These are phyloP conservation scores for Mucuna pruriens DNA, from an alignment of 306 rosid genomes.

Conservation along the genomic window DNA sequence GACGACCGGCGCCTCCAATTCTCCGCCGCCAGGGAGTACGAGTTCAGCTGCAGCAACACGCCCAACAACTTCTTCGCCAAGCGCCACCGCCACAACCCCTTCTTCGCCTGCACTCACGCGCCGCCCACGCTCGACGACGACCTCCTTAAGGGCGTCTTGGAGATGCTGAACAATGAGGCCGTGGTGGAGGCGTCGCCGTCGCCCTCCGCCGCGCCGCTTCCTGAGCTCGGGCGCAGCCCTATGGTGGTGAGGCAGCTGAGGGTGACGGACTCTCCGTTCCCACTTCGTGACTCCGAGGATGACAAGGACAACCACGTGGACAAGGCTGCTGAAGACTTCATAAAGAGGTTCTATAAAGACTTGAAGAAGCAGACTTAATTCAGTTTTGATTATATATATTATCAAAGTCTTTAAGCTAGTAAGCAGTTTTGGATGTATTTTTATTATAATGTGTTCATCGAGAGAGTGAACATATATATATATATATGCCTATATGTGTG, in stretches of 20 bases:
- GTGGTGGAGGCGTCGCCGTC: slow-evolving; percentile 59
- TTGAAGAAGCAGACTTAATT: slow-evolving; percentile 51
- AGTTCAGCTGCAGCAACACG: slow-evolving; percentile 91
- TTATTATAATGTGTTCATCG: neutral
- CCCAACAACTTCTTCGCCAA: slow-evolving; percentile 60
- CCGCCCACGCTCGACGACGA: slow-evolving; percentile 67
- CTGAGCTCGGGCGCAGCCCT: slow-evolving; percentile 61
- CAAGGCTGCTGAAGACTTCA: slow-evolving; percentile 84
- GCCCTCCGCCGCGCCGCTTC: slow-evolving; percentile 34
- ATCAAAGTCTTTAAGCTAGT: neutral
- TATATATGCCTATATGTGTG: neutral
- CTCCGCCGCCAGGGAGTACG: slow-evolving; percentile 68
- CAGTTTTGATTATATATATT: neutral
- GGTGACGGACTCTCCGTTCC: slow-evolving; percentile 95
- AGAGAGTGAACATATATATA: too few relatives aligned
- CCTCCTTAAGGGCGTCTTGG: slow-evolving; percentile 54
- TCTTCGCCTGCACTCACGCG: slow-evolving; percentile 66
- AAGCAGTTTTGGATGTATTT: slow-evolving; percentile 32
- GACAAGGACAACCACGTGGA: slow-evolving; percentile 60
- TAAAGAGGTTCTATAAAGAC: slow-evolving; percentile 72
- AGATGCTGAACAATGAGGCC: slow-evolving; percentile 46
- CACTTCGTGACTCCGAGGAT: slow-evolving; percentile 53
- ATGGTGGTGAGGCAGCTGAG: slow-evolving; percentile 70
- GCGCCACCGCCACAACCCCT: slow-evolving; percentile 51
- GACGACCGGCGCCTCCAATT: neutral